Conservation (phyloP, 306 rosid genomes). For the Gleditsia sinensis region DNA sequence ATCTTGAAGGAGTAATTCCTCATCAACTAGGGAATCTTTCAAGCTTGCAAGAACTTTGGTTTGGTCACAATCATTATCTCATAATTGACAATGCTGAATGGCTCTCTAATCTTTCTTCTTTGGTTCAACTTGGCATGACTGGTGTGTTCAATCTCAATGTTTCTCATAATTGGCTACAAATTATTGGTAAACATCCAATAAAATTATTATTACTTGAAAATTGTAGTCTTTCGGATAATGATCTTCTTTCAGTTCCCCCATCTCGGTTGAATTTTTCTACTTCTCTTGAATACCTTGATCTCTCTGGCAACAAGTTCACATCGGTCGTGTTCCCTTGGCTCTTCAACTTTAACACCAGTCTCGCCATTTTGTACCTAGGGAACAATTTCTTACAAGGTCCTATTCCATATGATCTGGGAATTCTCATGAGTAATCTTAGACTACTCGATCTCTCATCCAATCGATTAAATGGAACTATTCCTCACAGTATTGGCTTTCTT, state of each 20-base stretch:
- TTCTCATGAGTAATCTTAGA: not conserved
- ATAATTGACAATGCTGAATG: not conserved
- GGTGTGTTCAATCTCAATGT: not conserved
- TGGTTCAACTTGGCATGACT: not conserved
- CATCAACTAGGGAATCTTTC: conserved; percentile 31
- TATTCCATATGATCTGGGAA: conserved; percentile 5
- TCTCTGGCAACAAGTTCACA: not conserved
- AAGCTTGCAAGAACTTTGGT: not conserved
- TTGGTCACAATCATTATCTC: not conserved
- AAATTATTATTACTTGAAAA: not conserved
- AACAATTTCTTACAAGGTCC: not conserved
- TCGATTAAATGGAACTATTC: not conserved
- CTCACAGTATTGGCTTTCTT: not conserved
- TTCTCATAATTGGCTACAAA: not conserved
- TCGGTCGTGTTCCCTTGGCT: not conserved
- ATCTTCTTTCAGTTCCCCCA: not conserved
- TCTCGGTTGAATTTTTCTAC: not conserved
- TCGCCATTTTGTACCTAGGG: fast-evolving
- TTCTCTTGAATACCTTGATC: not conserved
- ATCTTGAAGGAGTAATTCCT: too few relatives aligned
- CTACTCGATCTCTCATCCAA: not conserved
- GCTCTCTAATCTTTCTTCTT: not conserved
- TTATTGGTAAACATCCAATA: not conserved
- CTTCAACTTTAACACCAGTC: not conserved
- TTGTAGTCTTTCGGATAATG: not conserved